Percentiles rank a stretch among this genome's conserved stretches.
Conservation (phyloP, 2,329 filamentous ascomycete genomes). For the Orbilia blumenaviensis region DNA sequence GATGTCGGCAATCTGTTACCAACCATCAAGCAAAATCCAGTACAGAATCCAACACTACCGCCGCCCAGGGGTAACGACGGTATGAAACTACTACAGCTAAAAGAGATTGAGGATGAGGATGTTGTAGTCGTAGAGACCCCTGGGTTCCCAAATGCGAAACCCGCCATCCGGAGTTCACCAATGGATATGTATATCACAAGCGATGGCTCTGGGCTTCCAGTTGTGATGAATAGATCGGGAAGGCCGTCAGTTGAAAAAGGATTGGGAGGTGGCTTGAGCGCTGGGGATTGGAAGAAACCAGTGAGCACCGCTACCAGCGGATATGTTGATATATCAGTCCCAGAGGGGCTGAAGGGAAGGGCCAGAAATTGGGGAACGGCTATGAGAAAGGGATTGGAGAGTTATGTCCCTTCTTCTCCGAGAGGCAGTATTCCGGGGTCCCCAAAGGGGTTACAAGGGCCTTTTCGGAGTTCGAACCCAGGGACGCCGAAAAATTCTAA, state of each 20-base stretch:
- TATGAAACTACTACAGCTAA: neutral
- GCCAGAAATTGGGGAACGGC: no score
- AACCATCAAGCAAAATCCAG: neutral
- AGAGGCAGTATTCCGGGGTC: neutral
- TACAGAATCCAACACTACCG: neutral
- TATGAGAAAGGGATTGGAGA: neutral
- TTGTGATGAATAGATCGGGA: neutral
- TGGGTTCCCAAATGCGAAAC: neutral
- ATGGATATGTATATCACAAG: conserved; percentile 2
- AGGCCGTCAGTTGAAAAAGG: neutral
- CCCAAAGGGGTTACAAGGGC: neutral
- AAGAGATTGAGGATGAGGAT: neutral
- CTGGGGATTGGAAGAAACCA: neutral
- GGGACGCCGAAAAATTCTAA: neutral
- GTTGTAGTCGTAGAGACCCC: neutral
- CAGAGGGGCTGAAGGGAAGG: neutral
- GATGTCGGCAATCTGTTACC: neutral
- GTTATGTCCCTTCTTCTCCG: neutral
- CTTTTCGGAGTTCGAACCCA: neutral
- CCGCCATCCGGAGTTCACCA: neutral
- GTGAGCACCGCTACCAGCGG: neutral
- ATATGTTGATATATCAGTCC: neutral
- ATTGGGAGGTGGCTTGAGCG: neutral
- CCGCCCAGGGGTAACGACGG: neutral
- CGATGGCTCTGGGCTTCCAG: neutral